Conservation (phyloP, 441 rosid genomes). For the Breynia disticha region DNA sequence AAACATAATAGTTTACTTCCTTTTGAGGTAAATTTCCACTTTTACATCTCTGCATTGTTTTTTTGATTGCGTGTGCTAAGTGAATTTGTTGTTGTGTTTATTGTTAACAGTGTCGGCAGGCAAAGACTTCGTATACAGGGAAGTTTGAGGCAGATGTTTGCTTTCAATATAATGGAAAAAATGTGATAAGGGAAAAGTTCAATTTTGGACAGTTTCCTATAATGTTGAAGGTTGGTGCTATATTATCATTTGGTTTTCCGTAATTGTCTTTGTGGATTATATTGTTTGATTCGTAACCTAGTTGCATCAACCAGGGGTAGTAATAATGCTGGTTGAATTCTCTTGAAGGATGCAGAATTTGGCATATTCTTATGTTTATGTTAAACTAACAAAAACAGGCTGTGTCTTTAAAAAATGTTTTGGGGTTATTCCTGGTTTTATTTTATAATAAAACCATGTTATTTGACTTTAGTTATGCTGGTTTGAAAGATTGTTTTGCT, state of each 20-base stretch:
- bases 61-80: neutral
- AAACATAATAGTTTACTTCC: constrained; percentile 45
- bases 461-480: too few species aligned
- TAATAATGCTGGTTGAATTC: too few species aligned
- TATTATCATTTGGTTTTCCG: constrained; percentile 7
- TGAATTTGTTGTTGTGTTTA: neutral
- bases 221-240: constrained; percentile 68
- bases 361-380: too few species aligned
- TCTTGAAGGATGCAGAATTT: too few species aligned
- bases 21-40: constrained; percentile 43
- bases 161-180: constrained; percentile 39
- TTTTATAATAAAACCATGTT: too few species aligned
- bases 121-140: constrained; percentile 74
- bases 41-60: neutral
- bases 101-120: constrained; percentile 66
- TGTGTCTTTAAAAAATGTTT: too few species aligned
- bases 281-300: too few species aligned
- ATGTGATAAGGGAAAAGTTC: constrained; percentile 41
- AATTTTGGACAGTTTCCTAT: constrained; percentile 77
- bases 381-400: too few species aligned
- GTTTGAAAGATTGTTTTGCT: too few species aligned
- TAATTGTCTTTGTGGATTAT: neutral
- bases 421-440: too few species aligned
- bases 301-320: too few species aligned
- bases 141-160: constrained; percentile 51